Evolutionary conservation across 2,329 filamentous ascomycete species (phyloP).

Genomic region (Thyridium curvatum): DNA sequence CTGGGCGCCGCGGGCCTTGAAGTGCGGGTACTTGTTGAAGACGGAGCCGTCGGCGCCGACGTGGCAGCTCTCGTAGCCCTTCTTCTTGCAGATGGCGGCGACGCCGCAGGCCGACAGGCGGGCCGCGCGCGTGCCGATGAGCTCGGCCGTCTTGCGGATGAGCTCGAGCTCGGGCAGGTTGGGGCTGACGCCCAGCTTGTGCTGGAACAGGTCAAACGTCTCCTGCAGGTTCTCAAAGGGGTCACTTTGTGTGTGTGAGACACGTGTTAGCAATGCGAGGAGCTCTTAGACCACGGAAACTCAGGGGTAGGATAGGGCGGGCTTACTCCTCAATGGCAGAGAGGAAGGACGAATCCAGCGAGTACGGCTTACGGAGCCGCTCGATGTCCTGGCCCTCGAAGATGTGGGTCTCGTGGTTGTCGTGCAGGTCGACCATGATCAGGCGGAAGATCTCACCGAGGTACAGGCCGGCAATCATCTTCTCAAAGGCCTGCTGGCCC

Average conservation of each 20-base stretch:
- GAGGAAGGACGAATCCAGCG: slow-evolving; percentile 87
- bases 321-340: slow-evolving; percentile 82
- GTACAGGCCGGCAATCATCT: slow-evolving; percentile 95
- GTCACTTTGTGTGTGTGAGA: slow-evolving; percentile 63
- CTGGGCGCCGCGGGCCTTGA: slow-evolving; percentile 85
- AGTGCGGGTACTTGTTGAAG: slow-evolving; percentile 99
- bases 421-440: slow-evolving; percentile 77
- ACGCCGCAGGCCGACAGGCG: slow-evolving; percentile 92
- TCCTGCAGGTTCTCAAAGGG: slow-evolving; percentile 93
- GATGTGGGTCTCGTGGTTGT: slow-evolving; percentile 66
- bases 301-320: background rate
- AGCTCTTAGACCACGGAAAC: too few relatives aligned
- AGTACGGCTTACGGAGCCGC: slow-evolving; percentile 79
- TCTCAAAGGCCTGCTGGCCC: slow-evolving; percentile 92
- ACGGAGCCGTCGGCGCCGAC: slow-evolving; percentile 96
- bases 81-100: slow-evolving; percentile 95
- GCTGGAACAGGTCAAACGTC: slow-evolving; percentile 74
- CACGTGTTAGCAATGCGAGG: slow-evolving; percentile 11
- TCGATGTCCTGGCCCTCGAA: slow-evolving; percentile 80
- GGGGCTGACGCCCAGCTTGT: slow-evolving; percentile 64
- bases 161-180: slow-evolving; percentile 80
- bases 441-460: slow-evolving; percentile 92
- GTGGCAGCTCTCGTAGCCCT: slow-evolving; percentile 79
- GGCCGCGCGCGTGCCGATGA: slow-evolving; percentile 91
- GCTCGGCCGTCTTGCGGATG: slow-evolving; percentile 79